Percentiles rank a stretch among this genome's conserved stretches.
Conservation (phyloP, 352 stramenopile genomes). For the Pythium rishiriense region DNA sequence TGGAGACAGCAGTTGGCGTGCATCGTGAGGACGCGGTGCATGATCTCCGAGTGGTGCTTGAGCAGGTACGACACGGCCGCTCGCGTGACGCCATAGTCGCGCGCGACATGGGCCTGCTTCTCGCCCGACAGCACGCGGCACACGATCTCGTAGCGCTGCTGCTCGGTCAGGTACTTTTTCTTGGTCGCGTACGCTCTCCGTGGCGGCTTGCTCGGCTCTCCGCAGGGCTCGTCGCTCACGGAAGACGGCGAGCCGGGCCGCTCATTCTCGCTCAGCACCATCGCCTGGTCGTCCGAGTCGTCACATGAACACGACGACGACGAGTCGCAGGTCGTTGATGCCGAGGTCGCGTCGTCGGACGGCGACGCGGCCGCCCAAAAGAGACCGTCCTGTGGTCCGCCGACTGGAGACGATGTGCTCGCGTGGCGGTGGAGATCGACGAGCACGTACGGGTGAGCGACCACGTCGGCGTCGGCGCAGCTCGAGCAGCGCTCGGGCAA, state of each 20-base stretch:
- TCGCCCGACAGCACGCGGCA: slow-evolving; percentile 50
- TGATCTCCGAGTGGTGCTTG: slow-evolving; percentile 19
- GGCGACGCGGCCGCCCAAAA: background rate
- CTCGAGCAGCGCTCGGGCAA: slow-evolving; percentile 8
- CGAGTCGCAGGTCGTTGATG: background rate
- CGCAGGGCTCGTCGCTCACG: background rate
- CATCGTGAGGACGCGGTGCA: slow-evolving; percentile 21
- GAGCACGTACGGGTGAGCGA: slow-evolving; percentile 4
- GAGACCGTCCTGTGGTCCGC: background rate
- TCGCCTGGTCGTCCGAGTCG: slow-evolving; percentile 7
- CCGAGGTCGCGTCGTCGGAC: background rate
- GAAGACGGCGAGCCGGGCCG: background rate
- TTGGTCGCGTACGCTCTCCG: slow-evolving; percentile 5
- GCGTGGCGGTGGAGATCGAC: slow-evolving; percentile 13
- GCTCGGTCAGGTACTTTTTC: slow-evolving; percentile 20
- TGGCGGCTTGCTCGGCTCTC: background rate
- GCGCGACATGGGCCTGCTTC: slow-evolving; percentile 62
- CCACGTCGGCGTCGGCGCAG: background rate
- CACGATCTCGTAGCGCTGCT: slow-evolving; percentile 63
- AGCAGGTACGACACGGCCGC: slow-evolving; percentile 32
- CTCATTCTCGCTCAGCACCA: background rate
- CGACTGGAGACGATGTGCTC: background rate
- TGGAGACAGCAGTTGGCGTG: slow-evolving; percentile 18
- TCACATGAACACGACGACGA: slow-evolving; percentile 4
- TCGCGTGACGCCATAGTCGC: slow-evolving; percentile 64